Evolutionary conservation across 192 early-diverging fungal species (phyloP).

Genomic region (Gryganskiella cystojenkinii): DNA sequence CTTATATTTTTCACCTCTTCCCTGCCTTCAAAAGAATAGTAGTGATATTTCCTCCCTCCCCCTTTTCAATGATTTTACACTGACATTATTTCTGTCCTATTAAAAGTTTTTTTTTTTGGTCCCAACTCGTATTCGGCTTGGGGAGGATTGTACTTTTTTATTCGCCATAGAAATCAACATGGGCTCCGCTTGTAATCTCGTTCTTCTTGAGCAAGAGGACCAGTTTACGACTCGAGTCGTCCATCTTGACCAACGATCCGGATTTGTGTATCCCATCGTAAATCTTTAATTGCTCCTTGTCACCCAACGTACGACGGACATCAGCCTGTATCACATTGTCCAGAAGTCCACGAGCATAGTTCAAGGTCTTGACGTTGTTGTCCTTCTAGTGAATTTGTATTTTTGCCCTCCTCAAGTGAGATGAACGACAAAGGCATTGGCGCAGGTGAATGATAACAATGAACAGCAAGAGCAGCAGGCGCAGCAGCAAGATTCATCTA

Average conservation of each 20-base stretch:
- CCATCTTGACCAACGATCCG: constrained; percentile 65
- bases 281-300: constrained; percentile 67
- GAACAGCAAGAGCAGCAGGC: too few relatives aligned
- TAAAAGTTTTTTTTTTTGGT: too few relatives aligned
- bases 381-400: constrained; percentile 20
- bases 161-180: constrained; percentile 77
- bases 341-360: constrained; percentile 90
- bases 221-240: constrained; percentile 70
- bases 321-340: constrained; percentile 84
- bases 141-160: constrained; percentile 9
- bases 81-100: too few relatives aligned
- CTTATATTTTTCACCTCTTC: too few relatives aligned
- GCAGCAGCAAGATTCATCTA: too few relatives aligned
- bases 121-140: too few relatives aligned
- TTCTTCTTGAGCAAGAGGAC: constrained; percentile 68
- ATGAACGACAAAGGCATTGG: too few relatives aligned
- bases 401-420: too few relatives aligned
- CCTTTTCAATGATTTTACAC: too few relatives aligned
- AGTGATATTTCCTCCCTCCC: too few relatives aligned
- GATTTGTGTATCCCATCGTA: constrained; percentile 74
- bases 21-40: too few relatives aligned
- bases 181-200: constrained; percentile 68
- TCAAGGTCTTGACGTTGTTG: constrained; percentile 71
- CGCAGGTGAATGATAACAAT: too few relatives aligned
- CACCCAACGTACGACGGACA: constrained; percentile 77